Evolutionary conservation across 2,329 filamentous ascomycete genomes (phyloP), one percentile per base, ranked within the genome.

Genomic region (Pleoardoris graminearum): DNA sequence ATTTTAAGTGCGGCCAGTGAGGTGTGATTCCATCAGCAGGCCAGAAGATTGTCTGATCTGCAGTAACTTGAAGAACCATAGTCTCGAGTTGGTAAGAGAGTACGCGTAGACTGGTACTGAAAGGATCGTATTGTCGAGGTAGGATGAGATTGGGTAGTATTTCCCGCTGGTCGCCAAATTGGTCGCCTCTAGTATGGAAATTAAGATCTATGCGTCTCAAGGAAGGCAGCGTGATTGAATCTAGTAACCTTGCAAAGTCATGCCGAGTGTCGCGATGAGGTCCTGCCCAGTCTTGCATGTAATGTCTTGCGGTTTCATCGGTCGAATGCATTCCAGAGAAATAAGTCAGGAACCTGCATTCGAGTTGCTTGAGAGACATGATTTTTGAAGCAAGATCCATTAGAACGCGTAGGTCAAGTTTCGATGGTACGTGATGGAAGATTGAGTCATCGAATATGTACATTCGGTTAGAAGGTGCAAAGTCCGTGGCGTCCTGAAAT

Each of bases 11-110:
- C 14, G 53, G 53, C 53, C 53, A 59, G 11, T 35, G n/a, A 16
- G 53, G 50, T 12, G 37, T 35, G 16, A 11, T 30, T n/a, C 44
- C 50, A 42, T 56, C 50, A 6, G 11, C 23, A 19, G 42, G 49
- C 50, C 53, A 51, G 47, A 59, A 59, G 5, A 59, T 41, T 3
- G 42, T 56, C 21, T 45, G 19, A 37, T 59, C 53, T 11, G 30
- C 43, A 16, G 27, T 16, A 11, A 37, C 42, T 7, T 33, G 21
- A 14, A 51, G 23, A 21, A 14, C 7, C 25, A 59, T 12, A 6
- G 32, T 27, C 3, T 22, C 43, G 22, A 59, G 50, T 4, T 51
- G 25, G 30, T 53, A 51, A 10, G 56, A 56, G 14, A 59, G 50
- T 14, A 56, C 14, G 10, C 56, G 56, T 11, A 59, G 38, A 25